Base-by-base conservation (phyloP, 2,329 filamentous ascomycete genomes). In the Bipolaris sorokiniana region DNA sequence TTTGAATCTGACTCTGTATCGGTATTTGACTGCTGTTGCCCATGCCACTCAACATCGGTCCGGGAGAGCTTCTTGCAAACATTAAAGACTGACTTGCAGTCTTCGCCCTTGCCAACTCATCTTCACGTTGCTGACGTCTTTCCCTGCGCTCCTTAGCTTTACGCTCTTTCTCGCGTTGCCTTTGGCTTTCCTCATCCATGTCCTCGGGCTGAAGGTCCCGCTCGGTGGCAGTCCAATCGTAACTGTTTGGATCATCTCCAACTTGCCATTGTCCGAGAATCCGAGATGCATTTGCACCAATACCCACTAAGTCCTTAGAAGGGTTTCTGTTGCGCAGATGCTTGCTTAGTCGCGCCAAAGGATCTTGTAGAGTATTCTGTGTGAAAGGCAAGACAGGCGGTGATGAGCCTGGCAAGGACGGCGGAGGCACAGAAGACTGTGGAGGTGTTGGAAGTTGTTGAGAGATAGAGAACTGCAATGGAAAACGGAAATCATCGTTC, bases 251-350 rank as follows among this genome's bases (percentile, higher is more conserved):
- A 48, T 80, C 74, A 3, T 63, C 56, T 22, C 76, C 78, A 1
- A 68, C 37, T 7, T 68, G 59, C 80, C 80, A 82, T 53, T 81
- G 80, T 31, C 70, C 63, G 5, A 81, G 70, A 15, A 81, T 59
- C 38, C 73, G 71, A 20, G 62, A 66, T 5, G 80, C 65, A 15
- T 65, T 70, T 13, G 71, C 68, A 0, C 75, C 67, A 0, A 79
- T 61, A 1, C 64, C 38, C 56, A 63, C 33, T 54, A 56, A 23
- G 58, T 46, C 36, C 2, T 44, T n/a, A 9, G 48, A 40, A n/a
- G 63, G 62, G 38, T 73, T 73, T 6, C 61, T 63, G 45, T 79
- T 74, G 1, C 63, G 64, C 2, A 78, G 73, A 63, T 78, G 75
- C 45, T 68, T 73, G 38, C 69, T 68, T 2, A 82, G 66, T 3